Base-by-base conservation (phyloP, 2,329 filamentous ascomycete genomes). In the Stromatinia cepivora region DNA sequence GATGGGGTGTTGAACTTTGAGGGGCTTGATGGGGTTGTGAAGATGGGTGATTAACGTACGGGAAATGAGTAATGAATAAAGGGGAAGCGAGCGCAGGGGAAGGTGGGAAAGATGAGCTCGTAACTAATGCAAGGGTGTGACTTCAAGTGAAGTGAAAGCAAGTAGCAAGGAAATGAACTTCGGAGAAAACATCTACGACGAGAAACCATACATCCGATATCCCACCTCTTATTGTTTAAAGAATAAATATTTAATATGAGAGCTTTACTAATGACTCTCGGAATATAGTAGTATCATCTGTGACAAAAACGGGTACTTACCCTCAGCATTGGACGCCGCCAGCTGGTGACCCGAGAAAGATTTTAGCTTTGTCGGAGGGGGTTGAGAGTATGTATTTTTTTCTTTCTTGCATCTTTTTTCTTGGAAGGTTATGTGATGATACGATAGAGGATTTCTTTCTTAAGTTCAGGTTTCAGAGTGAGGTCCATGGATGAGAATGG, bases 291-390 rank as follows among this genome's bases (percentile, higher is more conserved):
- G n/a, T 36, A 52, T 22, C 65, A 22, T 42, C 34, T 3, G 34
- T 52, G 10, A 20, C 54, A 10, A 61, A 67, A 17, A 39, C 36
- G 4, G 56, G 56, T 7, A 52, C 31, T 1, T 67, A 61, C 10
- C 65, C 65, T 6, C 25, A 39, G 20, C 65, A 67, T n/a, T 67
- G 65, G 65, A 39, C 42, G 2, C 65, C 65, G 20, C 65, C 54
- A 13, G 45, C 34, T 7, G 17, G 45, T n/a, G 46, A 67, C 31
- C 65, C 65, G 17, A 36, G 54, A 34, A 67, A 4, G 11, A 42
- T 61, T 42, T 31, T 52, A 17, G n/a, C 31, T 36, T 45, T 61
- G 1, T 25, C 31, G 4, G n/a, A 50, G 4, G 65, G 45, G 1
- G 45, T 52, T 45, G 45, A 67, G 34, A 61, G 65, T 67, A 39